Percentiles rank a stretch among this genome's conserved stretches.
Evolutionary conservation across 257 asterid genomes (phyloP).

Genomic region (Eucommia ulmoides): DNA sequence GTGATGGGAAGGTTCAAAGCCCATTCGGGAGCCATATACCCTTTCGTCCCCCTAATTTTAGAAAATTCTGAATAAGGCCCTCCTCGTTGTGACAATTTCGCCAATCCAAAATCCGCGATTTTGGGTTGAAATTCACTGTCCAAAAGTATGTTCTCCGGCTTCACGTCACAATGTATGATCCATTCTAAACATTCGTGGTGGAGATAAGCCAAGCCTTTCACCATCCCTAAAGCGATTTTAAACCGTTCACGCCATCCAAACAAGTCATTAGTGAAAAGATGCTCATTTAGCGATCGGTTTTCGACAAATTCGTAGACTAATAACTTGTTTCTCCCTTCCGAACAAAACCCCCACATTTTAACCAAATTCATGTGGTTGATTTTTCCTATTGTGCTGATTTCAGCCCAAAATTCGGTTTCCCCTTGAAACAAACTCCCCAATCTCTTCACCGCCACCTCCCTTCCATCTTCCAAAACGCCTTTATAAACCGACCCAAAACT

Average conservation of each 20-base stretch:
- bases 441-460: conserved; percentile 21
- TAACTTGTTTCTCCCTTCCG: conserved; percentile 19
- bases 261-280: conserved; percentile 7
- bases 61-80: conserved; percentile 15
- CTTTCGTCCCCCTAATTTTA: conserved; percentile 26
- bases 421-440: conserved; percentile 18
- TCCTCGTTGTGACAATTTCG: conserved; percentile 22
- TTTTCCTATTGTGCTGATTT: conserved; percentile 20
- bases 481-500: conserved; percentile 23
- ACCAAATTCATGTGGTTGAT: conserved; percentile 28
- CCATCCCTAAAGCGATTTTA: conserved; percentile 24
- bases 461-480: conserved; percentile 18
- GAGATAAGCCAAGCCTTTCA: conserved; percentile 28
- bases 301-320: conserved; percentile 24
- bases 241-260: conserved; percentile 27
- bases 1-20: conserved; percentile 26
- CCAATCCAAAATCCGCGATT: conserved; percentile 38
- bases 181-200: conserved; percentile 38
- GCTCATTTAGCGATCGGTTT: conserved; percentile 23
- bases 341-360: conserved; percentile 37
- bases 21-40: conserved; percentile 41
- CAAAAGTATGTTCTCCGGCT: conserved; percentile 28
- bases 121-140: conserved; percentile 18
- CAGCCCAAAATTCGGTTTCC: conserved; percentile 29
- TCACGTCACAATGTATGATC: conserved; percentile 36